Base-by-base conservation (phyloP, 352 stramenopile genomes). In the Globisporangium heterothallicum region DNA sequence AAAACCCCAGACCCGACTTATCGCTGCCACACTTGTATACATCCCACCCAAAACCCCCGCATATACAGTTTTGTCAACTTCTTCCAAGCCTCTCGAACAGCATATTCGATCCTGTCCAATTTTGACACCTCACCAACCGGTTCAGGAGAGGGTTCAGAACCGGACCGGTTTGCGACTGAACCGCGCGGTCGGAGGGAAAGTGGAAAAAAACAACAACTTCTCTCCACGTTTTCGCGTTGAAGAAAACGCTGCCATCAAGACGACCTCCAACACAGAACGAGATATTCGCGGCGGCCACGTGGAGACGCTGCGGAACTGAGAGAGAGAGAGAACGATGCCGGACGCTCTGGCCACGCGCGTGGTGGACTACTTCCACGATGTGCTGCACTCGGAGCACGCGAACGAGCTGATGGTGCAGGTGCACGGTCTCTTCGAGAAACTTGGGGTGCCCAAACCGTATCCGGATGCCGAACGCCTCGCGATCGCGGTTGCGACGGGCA, bases 381-480 rank as follows among this genome's bases (percentile, higher is more conserved):
- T 92, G 54, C 72, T 94, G 61, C 84, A 94, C 58, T 92, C 84
- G 42, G 68, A 77, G 30, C 48, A 67, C 36, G 84, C 78, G 4
- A 68, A 89, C 41, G 75, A 87, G 14, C 53, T 84, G 12, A 92
- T 92, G 77, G 59, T 50, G 42, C 66, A 90, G 36, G 75, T 86
- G 44, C 79, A 94, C 63, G 60, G 51, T 30, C 34, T 92, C 16
- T 79, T 94, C 21, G 71, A 77, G 45, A 64, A 67, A 40, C 53
- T 88, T 47, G 84, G 84, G 27, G 71, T 92, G 49, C 84, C 84
- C 13, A 82, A 88, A 63, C 84, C 84, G 54, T 94, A 94, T 43
- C 84, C 84, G 49, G 84, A 94, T 49, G 84, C 84, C 10, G 84
- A 94, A 64, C 84, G 84, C 0, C 63, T 92, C 26, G 81, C 81